phyloP scores from a whole-genome alignment of 2,329 filamentous ascomycete genomes.

The Falciphora oryzae region DNA sequence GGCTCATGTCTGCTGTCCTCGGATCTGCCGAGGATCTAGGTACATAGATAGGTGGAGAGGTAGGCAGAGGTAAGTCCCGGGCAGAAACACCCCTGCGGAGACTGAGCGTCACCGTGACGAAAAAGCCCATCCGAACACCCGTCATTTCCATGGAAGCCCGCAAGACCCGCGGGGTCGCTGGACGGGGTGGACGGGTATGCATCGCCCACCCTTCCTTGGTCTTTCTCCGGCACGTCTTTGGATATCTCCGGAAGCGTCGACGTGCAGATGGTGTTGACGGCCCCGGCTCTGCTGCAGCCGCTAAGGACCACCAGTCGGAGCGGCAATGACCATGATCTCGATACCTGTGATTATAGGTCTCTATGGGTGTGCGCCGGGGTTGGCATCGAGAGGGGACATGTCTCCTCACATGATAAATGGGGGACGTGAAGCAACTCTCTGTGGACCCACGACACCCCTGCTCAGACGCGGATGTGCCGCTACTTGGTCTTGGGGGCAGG shows the following conservation, averaged over 20 bases:
- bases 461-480: not conserved
- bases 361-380: not conserved
- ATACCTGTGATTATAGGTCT: not conserved
- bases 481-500: not conserved
- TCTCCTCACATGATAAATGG: not conserved
- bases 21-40: not conserved
- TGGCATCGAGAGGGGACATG: not conserved
- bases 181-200: not conserved
- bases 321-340: not conserved
- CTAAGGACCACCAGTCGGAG: not conserved
- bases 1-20: too few relatives aligned
- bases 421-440: not conserved
- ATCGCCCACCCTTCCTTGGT: not conserved
- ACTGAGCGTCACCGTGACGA: not conserved
- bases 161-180: not conserved
- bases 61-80: not conserved
- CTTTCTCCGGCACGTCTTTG: not conserved
- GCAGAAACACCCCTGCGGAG: not conserved
- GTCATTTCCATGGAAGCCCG: not conserved
- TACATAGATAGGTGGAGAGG: not conserved
- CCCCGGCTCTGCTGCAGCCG: too few relatives aligned
- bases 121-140: not conserved
- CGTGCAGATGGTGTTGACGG: not conserved
- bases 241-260: not conserved
- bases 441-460: not conserved